These are phyloP conservation scores for barley (Hordeum vulgare) DNA, from an alignment of 176 grass and related monocot species.

Conservation along the genomic window MorexV3_pseudomolecules_assembly NC_058518.1:494577773-494578272, in stretches of 20 bases:
- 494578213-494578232: slow-evolving; percentile 63
- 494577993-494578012: slow-evolving; percentile 50
- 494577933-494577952: background rate
- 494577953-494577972: background rate
- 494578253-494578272: slow-evolving; percentile 78
- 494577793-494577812: background rate
- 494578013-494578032: slow-evolving; percentile 44
- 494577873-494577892: background rate
- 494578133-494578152: slow-evolving; percentile 36
- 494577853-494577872: background rate
- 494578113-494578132: background rate
- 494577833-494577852: background rate
- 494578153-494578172: slow-evolving; percentile 29
- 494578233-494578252: slow-evolving; percentile 35
- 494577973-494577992: slow-evolving; percentile 16
- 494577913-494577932: background rate
- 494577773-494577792: background rate
- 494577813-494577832: background rate
- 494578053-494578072: slow-evolving; percentile 35
- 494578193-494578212: background rate
- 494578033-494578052: slow-evolving; percentile 31
- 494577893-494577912: background rate
- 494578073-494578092: slow-evolving; percentile 62
- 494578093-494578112: background rate
- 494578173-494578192: slow-evolving; percentile 50